Evolutionary conservation across 176 grass and related monocot species (phyloP), one percentile per base, ranked within the genome.

Genomic region (Cenchrus fungigraminus): DNA sequence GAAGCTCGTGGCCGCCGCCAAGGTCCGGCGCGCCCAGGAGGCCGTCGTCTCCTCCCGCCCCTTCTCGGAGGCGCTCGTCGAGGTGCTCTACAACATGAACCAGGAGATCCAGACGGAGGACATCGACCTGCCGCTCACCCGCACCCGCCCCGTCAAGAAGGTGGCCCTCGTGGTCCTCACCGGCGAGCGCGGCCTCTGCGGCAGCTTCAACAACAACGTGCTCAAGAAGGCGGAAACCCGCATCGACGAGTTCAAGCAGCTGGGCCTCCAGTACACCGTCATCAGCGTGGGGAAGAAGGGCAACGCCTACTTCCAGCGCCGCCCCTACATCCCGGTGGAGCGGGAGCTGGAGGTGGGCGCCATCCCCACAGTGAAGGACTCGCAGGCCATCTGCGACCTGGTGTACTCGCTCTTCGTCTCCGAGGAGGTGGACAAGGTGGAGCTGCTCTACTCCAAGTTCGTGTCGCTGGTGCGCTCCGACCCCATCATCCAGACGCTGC

Each of bases 401-500:
- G 88, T 97, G 53, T 97, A 94, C 87, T 94, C 94, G 34, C 91
- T 97, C 63, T 97, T 97, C 87, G 89, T 97, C 50, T 83, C 89
- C 31, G 94, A 97, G 89, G 91, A 88, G 82, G 94, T 97, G 9
- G 94, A 97, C 87, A 97, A 97, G 89, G 94, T 97, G 25, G 94
- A 97, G 89, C 91, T 97, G 42, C 89, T 97, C 71, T 97, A 97
- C 81, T 90, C 94, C 79, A 97, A 97, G 84, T 97, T 97, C 87
- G 42, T 97, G 59, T 84, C 79, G 50, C 89, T 97, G 31, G 87
- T 97, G 65, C 88, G 92, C 80, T 94, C 94, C 71, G 89, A 92
- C 85, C 94, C 89, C 19, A 91, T 97, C 64, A 97, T 97, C 89
- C 94, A 97, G 85, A 94, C 92, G 13, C 92, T 94, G 74, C 86